Evolutionary conservation across 768 basidiomycete genomes (phyloP), one percentile per base, ranked within the genome.

Genomic region (Serendipita vermifera): DNA sequence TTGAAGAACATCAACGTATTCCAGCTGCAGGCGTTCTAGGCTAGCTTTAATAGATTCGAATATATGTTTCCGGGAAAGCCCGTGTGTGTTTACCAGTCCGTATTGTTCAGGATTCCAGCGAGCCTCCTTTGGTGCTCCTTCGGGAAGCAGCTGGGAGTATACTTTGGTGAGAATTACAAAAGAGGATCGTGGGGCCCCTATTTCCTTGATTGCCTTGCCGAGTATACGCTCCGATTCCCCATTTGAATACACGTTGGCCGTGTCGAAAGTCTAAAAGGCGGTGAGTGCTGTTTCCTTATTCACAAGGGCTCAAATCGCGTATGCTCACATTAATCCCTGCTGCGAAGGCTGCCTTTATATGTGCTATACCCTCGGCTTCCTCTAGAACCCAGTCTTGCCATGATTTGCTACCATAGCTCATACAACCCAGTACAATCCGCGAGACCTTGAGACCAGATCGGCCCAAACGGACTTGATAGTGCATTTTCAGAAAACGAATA

Each of bases 1-100:
- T 70, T 87, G 85, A 5, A 87, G 68, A 1, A 87, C 68, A 62
- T 88, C 87, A 62, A 89, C 73, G 59, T 87, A 85, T 54, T 88
- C 86, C 26, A 85, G 66, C 41, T 86, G 81, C 2, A 89, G 72
- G 15, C 85, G 75, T 63, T 82, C 67, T 58, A 88, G 66, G 40
- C 78, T 65, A 5, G 59, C 66, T 33, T 71, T 62, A 40, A 74
- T 65, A 0, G 78, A 70, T 32, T 81, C 82, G 61, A 89, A 88
- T 35, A 88, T 86, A 62, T 82, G 79, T 80, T 87, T 78, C 59
- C 77, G 68, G 40, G 69, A 70, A 22, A 75, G 59, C 2, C 78
- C 78, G 55, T 72, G 68, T 51, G 77, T 75, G 59, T 82, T 83
- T 15, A 78, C 72, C 57, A 77, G 81, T 7, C 80, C 78, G n/a